Percentiles rank a stretch among this genome's conserved stretches.
Evolutionary conservation across 805 yeast species (phyloP).

Genomic region (Lachancea sp.): DNA sequence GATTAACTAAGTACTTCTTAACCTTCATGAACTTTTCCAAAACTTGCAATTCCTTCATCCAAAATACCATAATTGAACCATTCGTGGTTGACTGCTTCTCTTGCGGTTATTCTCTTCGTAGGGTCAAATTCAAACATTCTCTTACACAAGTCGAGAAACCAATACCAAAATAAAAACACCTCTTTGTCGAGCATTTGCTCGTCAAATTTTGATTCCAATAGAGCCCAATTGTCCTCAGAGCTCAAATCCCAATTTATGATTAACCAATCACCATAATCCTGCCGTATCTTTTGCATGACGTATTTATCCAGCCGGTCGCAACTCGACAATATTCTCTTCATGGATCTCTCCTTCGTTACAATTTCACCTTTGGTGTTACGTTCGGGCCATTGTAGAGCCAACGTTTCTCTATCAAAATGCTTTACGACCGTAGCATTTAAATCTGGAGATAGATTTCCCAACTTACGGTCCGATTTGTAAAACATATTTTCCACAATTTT

Average conservation of each 20-base stretch:
- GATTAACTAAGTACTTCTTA: not conserved
- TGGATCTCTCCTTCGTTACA: conserved; percentile 27
- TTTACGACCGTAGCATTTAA: conserved; percentile 28
- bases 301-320: conserved; percentile 30
- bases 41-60: conserved; percentile 44
- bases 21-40: conserved; percentile 15
- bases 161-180: conserved; percentile 76
- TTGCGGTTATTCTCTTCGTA: conserved; percentile 61
- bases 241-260: conserved; percentile 28
- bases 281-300: conserved; percentile 25
- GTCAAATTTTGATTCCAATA: conserved; percentile 17
- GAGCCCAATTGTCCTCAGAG: conserved; percentile 29
- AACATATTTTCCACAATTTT: conserved; percentile 33
- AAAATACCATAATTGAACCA: conserved; percentile 66
- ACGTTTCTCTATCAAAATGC: conserved; percentile 25
- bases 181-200: conserved; percentile 40
- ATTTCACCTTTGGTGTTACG: conserved; percentile 24
- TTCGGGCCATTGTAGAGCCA: conserved; percentile 30
- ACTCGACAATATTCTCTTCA: conserved; percentile 26
- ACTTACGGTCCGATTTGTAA: conserved; percentile 26
- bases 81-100: conserved; percentile 70
- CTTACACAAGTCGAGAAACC: conserved; percentile 63
- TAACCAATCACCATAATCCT: conserved; percentile 25
- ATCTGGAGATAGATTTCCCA: conserved; percentile 32
- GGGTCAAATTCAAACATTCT: conserved; percentile 70